A percentile compares a stretch with the other conserved stretches of the same genome.
Evolutionary conservation across 2,329 filamentous ascomycete genomes (phyloP).

Genomic region (Ploettnerulaceae sp.): DNA sequence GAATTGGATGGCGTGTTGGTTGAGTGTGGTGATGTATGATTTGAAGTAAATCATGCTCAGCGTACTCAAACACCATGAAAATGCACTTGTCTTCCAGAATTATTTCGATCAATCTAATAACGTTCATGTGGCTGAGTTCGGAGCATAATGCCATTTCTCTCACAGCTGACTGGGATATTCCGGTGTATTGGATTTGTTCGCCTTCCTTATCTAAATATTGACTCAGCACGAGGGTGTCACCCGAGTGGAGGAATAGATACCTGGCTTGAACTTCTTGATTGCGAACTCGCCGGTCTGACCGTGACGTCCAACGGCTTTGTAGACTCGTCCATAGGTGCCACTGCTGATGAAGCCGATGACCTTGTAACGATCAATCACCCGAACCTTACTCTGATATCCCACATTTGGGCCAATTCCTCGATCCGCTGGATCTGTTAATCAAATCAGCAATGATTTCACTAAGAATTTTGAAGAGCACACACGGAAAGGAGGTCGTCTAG

Average conservation of each 20-base stretch:
- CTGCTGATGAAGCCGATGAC: constrained; percentile 98
- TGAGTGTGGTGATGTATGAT: constrained; percentile 97
- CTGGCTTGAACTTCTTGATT: constrained; percentile 78
- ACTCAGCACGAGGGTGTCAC: constrained; percentile 1
- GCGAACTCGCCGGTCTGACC: constrained; percentile 79
- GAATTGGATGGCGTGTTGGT: constrained; percentile 80
- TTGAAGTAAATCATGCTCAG: constrained; percentile 93
- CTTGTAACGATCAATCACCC: constrained; percentile 88
- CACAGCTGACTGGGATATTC: constrained; percentile 94
- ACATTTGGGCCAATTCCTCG: constrained; percentile 41
- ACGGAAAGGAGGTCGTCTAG: constrained; percentile 27
- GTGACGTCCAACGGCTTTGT: constrained; percentile 81
- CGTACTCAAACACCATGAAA: constrained; percentile 99
- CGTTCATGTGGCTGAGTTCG: constrained; percentile 81
- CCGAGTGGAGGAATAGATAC: constrained; percentile 16
- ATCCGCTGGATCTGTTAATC: constrained; percentile 46
- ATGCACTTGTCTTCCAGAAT: constrained; percentile 98
- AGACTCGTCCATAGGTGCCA: constrained; percentile 95
- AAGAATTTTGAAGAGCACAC: constrained; percentile 31
- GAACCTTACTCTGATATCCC: constrained; percentile 70
- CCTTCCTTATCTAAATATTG: constrained; percentile 74
- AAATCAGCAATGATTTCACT: constrained; percentile 36
- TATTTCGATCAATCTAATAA: constrained; percentile 88
- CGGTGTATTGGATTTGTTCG: constrained; percentile 89
- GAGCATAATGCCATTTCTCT: constrained; percentile 97